Evolutionary conservation across 345 rosid genomes (phyloP).

Genomic region (Noccaea caerulescens): DNA sequence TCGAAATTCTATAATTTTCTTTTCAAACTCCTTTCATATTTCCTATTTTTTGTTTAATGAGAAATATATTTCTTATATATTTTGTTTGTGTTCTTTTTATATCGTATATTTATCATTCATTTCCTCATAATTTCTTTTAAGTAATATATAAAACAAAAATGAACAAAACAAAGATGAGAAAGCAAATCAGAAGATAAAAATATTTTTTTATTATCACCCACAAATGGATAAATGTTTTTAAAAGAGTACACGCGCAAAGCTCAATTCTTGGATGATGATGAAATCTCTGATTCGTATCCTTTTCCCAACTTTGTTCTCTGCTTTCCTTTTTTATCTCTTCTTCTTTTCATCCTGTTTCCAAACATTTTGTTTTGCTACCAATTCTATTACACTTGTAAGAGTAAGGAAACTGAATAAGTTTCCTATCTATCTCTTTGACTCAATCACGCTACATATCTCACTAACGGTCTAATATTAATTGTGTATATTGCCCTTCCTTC

Average conservation of each 20-base stretch:
- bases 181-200: background rate
- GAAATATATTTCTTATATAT: background rate
- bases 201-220: background rate
- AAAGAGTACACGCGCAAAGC: slow-evolving; percentile 9
- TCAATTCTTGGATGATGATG: slow-evolving; percentile 18
- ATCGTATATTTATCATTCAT: background rate
- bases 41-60: no score
- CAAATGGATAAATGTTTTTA: background rate
- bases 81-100: background rate
- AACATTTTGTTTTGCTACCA: background rate
- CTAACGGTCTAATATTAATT: no score
- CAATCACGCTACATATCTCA: no score
- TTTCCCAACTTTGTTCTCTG: background rate
- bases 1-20: background rate
- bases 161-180: background rate
- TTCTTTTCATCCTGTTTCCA: background rate
- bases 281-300: slow-evolving; percentile 14
- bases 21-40: background rate
- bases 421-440: no score
- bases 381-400: background rate
- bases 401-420: no score
- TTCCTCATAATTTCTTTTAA: background rate
- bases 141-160: background rate
- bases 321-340: background rate
- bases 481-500: no score